Percentiles rank a stretch among this genome's conserved stretches.
Evolutionary conservation across 768 basidiomycete genomes (phyloP).

Genomic region (Mrakia gelida): DNA sequence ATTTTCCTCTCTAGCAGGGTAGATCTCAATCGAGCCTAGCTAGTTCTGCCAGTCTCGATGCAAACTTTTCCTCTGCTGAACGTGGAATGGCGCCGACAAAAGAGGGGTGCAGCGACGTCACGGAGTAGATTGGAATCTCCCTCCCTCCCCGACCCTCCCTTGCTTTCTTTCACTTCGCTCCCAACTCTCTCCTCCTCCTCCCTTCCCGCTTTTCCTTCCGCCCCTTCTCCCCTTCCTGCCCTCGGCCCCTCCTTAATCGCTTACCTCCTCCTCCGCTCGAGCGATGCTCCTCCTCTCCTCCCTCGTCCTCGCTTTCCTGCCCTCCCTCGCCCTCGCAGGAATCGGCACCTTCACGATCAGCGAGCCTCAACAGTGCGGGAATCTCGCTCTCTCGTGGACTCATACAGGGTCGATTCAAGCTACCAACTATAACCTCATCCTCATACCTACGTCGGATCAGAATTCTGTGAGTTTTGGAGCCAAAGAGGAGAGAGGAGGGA

Average conservation of each 20-base stretch:
- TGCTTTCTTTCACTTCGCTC: too few relatives aligned
- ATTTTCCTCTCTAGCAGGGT: too few relatives aligned
- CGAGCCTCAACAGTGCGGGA: slow-evolving; percentile 16
- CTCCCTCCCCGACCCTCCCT: too few relatives aligned
- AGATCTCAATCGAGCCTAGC: too few relatives aligned
- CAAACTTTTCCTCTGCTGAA: too few relatives aligned
- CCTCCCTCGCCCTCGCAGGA: slow-evolving; percentile 5
- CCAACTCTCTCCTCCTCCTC: background rate
- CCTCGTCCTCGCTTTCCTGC: background rate
- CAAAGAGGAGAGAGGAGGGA: background rate
- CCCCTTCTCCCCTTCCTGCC: background rate
- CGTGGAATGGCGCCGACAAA: too few relatives aligned
- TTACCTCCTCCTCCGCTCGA: background rate
- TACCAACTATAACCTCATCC: slow-evolving; percentile 21
- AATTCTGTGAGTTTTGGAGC: background rate
- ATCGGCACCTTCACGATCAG: slow-evolving; percentile 20
- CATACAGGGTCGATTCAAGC: background rate
- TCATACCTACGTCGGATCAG: slow-evolving; percentile 26
- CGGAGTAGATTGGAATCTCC: too few relatives aligned
- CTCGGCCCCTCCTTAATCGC: background rate
- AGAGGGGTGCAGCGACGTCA: too few relatives aligned
- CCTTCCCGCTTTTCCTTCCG: background rate
- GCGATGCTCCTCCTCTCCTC: background rate
- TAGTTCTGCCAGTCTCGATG: too few relatives aligned
- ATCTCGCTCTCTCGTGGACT: slow-evolving; percentile 21